Base-by-base conservation (phyloP, 371 early-diverging fungal species). In the Saksenaea oblongispora region DNA sequence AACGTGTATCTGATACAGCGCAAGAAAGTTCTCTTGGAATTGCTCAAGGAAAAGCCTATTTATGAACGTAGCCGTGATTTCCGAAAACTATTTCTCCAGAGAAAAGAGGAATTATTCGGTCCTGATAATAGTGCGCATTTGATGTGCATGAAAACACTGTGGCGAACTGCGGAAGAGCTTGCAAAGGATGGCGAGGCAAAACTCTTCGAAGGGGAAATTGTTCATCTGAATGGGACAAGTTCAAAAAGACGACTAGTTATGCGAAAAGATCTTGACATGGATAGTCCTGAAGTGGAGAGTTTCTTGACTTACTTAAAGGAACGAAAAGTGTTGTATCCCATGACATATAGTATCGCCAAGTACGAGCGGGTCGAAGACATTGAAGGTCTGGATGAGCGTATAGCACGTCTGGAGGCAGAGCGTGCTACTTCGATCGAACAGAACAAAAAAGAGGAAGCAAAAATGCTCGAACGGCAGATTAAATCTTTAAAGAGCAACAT, bases 1-100 rank as follows among this genome's bases (percentile, higher is more conserved):
- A 62, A 71, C 15, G 22, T 27, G 8, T 76, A 74, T 47, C 34
- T 66, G 44, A 65, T 65, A 31, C 37, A 55, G 8, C 76, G 80
- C 35, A 59, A 67, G 13, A 59, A 65, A 18, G 39, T 64, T 0
- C 0, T 79, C 1, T 42, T 63, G 10, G 60, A 47, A 8, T 2
- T 72, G 10, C 22, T 79, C 2, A 61, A 69, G 10, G 66, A 65
- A 3, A 5, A 58, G 5, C 64, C 58, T 7, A 67, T 74, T 3
- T 34, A 62, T 35, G 70, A 76, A 54, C 58, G 65, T 27, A 39
- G 54, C 27, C 34, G 47, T 14, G 44, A 36, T 1, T 57, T 73
- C 2, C 24, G 24, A 1, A 3, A 26, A 0, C 37, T 15, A 1
- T 72, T 61, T 27, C 0, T 41, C 0, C 31, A 59, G 1, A 62